phyloP scores from a whole-genome alignment of 495 filamentous ascomycete species.

The Astrothelium macrocarpum region DNA sequence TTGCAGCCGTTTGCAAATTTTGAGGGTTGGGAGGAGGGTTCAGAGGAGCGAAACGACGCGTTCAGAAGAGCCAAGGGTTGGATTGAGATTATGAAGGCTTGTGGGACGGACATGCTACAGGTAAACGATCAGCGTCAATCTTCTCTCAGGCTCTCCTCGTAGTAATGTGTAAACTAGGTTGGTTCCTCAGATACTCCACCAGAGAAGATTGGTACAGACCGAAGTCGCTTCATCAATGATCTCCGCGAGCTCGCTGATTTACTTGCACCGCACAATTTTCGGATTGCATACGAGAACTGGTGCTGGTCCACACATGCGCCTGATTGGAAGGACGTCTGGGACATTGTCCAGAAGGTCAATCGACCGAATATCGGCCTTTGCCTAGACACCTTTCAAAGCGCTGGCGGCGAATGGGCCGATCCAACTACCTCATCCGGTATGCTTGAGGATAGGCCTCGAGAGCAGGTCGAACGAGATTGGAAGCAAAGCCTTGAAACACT shows the following conservation, averaged over 20 bases:
- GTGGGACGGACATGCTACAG: conserved; percentile 66
- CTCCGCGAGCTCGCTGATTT: conserved; percentile 55
- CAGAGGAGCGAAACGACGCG: conserved; percentile 51
- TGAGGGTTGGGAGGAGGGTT: conserved; percentile 61
- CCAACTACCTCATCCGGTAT: conserved; percentile 56
- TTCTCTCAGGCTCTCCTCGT: background rate
- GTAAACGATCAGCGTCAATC: conserved; percentile 26
- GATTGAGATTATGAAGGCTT: conserved; percentile 63
- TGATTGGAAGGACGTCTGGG: conserved; percentile 58
- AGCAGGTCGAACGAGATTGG: conserved; percentile 44
- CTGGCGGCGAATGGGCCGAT: conserved; percentile 66
- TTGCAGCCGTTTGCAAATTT: conserved; percentile 74
- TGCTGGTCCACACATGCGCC: conserved; percentile 70
- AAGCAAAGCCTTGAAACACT: conserved; percentile 46
- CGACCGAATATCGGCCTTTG: conserved; percentile 63
- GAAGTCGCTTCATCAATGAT: conserved; percentile 47
- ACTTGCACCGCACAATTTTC: conserved; percentile 44
- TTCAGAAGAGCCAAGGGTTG: conserved; percentile 57
- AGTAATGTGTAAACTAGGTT: conserved; percentile 35
- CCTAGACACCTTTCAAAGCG: conserved; percentile 75
- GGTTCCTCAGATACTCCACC: conserved; percentile 55
- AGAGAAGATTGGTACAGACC: conserved; percentile 40
- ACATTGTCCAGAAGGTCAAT: conserved; percentile 52
- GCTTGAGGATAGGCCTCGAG: conserved; percentile 35
- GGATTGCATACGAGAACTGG: conserved; percentile 76